These are phyloP conservation scores for Albatrellus ellisii DNA, from an alignment of 768 basidiomycete species.

Conservation along the genomic window DNA sequence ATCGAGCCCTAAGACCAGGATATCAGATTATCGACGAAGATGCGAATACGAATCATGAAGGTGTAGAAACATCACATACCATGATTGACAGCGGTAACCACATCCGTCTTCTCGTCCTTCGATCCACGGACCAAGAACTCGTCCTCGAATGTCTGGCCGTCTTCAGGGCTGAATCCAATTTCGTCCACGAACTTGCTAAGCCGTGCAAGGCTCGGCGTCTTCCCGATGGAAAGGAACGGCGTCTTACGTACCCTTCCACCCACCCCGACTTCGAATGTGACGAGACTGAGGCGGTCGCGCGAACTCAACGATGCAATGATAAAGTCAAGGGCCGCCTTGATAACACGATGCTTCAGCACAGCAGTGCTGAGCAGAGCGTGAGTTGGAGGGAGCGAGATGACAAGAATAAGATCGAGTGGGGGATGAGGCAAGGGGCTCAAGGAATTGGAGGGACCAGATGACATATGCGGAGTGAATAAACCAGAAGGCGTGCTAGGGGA, in stretches of 20 bases:
- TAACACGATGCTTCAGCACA: slow-evolving; percentile 77
- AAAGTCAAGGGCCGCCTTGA: slow-evolving; percentile 83
- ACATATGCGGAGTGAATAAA: slow-evolving; percentile 38
- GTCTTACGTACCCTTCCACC: slow-evolving; percentile 81
- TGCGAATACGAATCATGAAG: neutral
- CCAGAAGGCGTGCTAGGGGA: neutral
- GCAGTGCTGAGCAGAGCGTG: slow-evolving; percentile 64
- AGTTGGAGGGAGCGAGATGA: slow-evolving; percentile 75
- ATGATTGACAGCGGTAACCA: slow-evolving; percentile 97
- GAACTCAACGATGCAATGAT: slow-evolving; percentile 61
- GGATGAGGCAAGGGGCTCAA: slow-evolving; percentile 76
- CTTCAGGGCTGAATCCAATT: slow-evolving; percentile 31
- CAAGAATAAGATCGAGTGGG: slow-evolving; percentile 83
- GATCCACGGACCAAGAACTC: slow-evolving; percentile 56
- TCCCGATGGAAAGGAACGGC: slow-evolving; percentile 75
- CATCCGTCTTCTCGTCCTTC: slow-evolving; percentile 91
- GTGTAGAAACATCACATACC: slow-evolving; percentile 30
- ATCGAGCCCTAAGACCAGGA: slow-evolving; percentile 34
- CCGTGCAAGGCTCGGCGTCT: slow-evolving; percentile 52
- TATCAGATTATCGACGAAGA: neutral
- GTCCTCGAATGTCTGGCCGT: slow-evolving; percentile 23
- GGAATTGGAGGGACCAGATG: slow-evolving; percentile 66
- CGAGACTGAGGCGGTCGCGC: slow-evolving; percentile 76
- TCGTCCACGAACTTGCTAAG: slow-evolving; percentile 72
- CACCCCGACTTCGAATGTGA: slow-evolving; percentile 84